These are phyloP conservation scores for Leishmania martiniquensis DNA, from an alignment of 208 protist genomes.

Conservation along the genomic window DNA sequence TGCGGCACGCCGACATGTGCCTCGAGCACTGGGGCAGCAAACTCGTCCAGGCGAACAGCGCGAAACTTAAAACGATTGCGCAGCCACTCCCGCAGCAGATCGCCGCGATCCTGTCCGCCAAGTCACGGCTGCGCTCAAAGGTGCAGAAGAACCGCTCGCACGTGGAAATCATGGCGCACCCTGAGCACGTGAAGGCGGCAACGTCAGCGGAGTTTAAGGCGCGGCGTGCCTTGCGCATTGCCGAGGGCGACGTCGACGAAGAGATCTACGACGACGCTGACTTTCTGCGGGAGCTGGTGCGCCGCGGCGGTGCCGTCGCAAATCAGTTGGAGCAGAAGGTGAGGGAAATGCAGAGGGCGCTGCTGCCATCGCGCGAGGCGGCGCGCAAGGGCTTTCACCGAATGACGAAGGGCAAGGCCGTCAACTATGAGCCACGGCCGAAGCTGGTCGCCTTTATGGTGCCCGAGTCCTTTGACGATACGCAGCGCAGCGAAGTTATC, in stretches of 20 bases:
- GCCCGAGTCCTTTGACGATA: slow-evolving; percentile 54
- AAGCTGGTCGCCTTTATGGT: slow-evolving; percentile 87
- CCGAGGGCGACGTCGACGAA: slow-evolving; percentile 76
- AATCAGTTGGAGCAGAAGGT: slow-evolving; percentile 69
- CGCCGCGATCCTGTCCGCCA: slow-evolving; percentile 61
- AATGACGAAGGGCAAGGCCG: slow-evolving; percentile 79
- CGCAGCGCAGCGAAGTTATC: slow-evolving; percentile 71
- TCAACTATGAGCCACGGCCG: slow-evolving; percentile 80
- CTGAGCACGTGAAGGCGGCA: slow-evolving; percentile 53
- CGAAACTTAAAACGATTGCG: slow-evolving; percentile 63
- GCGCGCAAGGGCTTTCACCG: slow-evolving; percentile 75
- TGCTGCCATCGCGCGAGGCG: slow-evolving; percentile 37
- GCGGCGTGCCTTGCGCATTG: slow-evolving; percentile 65
- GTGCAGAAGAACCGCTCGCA: slow-evolving; percentile 81
- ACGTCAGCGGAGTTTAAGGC: slow-evolving; percentile 43
- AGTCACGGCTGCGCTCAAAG: slow-evolving; percentile 58
- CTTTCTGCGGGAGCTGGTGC: slow-evolving; percentile 81
- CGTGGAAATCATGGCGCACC: slow-evolving; percentile 70
- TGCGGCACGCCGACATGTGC: slow-evolving; percentile 47
- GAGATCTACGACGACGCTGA: slow-evolving; percentile 87
- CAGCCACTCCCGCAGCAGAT: slow-evolving; percentile 86
- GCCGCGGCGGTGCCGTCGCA: slow-evolving; percentile 58
- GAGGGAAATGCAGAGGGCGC: slow-evolving; percentile 33
- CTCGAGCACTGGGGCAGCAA: slow-evolving; percentile 81
- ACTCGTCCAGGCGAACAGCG: slow-evolving; percentile 61